Base-by-base conservation (phyloP, 352 stramenopile genomes). In the Paralagenidium karlingii region DNA sequence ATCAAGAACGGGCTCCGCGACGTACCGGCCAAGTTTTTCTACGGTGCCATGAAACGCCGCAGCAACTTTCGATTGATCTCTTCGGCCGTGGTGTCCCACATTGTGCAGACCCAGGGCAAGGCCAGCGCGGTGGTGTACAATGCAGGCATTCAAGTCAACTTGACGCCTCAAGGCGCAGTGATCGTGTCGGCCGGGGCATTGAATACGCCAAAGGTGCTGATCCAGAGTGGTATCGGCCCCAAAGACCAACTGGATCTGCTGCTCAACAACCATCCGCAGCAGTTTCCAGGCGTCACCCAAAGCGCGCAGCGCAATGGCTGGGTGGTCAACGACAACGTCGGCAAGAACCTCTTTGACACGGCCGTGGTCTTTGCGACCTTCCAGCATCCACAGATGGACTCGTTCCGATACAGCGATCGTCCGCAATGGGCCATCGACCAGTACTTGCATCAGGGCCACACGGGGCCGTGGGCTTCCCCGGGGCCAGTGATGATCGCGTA, bases 201-300 rank as follows among this genome's bases (percentile, higher is more conserved):
- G 15, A 50, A 62, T 34, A 84, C 79, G 8, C 81, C 83, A 12
- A 84, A 92, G 49, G 56, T 95, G 15, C 60, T 94, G 3, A 74
- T 89, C 34, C 60, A 82, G 34, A 81, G 55, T 45, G 80, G 76
- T 24, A 74, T 94, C 30, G 80, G 78, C n/a, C 68, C 69, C 13
- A 25, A 39, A 12, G 53, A 68, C 22, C 64, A 85, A 41, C 56
- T 94, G 12, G 52, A 46, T 11, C 40, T 67, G 54, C 56, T 80
- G 6, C 12, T 11, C 7, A 28, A 20, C 26, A 56, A 59, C 20
- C 29, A 19, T 3, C 40, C 29, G 26, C 46, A 5, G 33, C 56
- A 59, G n/a, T 83, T 83, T 48, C 63, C 63, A 11, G 68, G 68
- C 40, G 37, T 77, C 21, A 40, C 43, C 6, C 40, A 57, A 28